These are phyloP conservation scores for Punica granatum DNA, from an alignment of 345 rosid genomes.

Conservation along the genomic window DNA sequence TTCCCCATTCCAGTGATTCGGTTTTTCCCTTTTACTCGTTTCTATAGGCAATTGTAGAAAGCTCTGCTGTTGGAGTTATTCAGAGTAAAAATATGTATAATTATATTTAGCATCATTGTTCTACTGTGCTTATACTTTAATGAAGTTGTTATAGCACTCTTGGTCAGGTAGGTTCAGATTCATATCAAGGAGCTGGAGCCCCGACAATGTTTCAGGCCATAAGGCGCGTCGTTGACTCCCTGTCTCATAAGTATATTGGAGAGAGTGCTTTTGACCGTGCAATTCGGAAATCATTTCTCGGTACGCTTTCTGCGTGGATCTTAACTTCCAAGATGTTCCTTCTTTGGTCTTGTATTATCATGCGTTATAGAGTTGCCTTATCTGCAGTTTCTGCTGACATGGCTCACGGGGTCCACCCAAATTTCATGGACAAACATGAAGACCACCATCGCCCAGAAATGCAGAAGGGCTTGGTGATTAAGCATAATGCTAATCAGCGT, in stretches of 20 bases:
- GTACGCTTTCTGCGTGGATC: conserved; percentile 27
- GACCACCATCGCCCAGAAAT: conserved; percentile 85
- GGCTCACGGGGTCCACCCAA: conserved; percentile 98
- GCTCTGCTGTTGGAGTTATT: not conserved
- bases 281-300: conserved; percentile 76
- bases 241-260: conserved; percentile 37
- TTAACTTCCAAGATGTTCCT: not conserved
- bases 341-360: not conserved
- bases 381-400: conserved; percentile 81
- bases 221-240: conserved; percentile 71
- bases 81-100: not conserved
- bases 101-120: not conserved
- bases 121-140: not conserved
- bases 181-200: conserved; percentile 93
- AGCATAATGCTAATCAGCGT: conserved; percentile 92
- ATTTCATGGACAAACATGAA: conserved; percentile 83
- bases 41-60: not conserved
- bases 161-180: conserved; percentile 82
- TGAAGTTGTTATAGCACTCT: conserved; percentile 9
- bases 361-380: not conserved
- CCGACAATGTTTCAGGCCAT: conserved; percentile 93
- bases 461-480: conserved; percentile 86
- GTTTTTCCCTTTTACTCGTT: not conserved
- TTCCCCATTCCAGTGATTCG: not conserved
- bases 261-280: conserved; percentile 70